phyloP scores from a whole-genome alignment of 345 rosid genomes.

The Salix brachista region DNA sequence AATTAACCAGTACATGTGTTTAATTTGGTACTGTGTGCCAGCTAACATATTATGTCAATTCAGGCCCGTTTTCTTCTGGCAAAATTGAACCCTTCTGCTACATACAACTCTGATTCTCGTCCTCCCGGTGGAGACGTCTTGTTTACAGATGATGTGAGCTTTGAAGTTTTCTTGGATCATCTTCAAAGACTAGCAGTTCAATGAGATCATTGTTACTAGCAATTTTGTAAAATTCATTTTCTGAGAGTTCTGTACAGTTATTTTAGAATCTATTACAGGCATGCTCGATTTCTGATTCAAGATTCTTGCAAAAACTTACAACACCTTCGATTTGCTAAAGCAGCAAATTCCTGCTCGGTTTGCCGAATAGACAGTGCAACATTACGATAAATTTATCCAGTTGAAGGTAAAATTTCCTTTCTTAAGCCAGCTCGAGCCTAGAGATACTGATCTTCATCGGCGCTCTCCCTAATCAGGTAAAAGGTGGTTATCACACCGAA shows the following conservation, averaged over 20 bases:
- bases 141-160: conserved; percentile 91
- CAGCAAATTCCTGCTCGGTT: neutral
- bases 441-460: neutral
- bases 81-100: conserved; percentile 80
- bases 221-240: conserved; percentile 19
- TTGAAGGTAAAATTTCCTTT: too few species aligned
- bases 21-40: neutral
- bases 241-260: conserved; percentile 8
- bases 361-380: neutral
- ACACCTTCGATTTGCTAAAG: neutral
- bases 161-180: conserved; percentile 90
- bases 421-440: neutral
- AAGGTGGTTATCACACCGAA: neutral
- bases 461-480: neutral
- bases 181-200: conserved; percentile 83
- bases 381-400: too few species aligned
- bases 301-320: neutral
- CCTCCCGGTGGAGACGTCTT: conserved; percentile 55
- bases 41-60: conserved; percentile 7
- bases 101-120: conserved; percentile 48
- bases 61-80: conserved; percentile 98
- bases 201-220: conserved; percentile 16
- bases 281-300: neutral
- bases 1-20: neutral
- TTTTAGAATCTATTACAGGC: neutral